Percentiles rank a stretch among this genome's conserved stretches.
These are phyloP conservation scores for Penicillium alfredii DNA, from an alignment of 495 filamentous ascomycete genomes.

Conservation along the genomic window DNA sequence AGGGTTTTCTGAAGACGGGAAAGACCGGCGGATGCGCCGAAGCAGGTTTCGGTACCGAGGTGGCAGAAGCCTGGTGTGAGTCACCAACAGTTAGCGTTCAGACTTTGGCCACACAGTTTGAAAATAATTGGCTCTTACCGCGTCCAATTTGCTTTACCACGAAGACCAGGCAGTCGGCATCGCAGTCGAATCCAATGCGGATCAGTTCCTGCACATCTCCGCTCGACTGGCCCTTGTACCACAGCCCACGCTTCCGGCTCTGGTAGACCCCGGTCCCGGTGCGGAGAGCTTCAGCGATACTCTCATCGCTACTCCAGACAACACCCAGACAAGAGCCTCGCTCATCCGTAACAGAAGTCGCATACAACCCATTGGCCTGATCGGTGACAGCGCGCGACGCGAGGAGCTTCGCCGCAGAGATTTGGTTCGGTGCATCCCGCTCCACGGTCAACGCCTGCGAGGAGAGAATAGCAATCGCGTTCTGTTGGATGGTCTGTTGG, in stretches of 20 bases:
- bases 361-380: conserved; percentile 73
- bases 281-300: conserved; percentile 75
- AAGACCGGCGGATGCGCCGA: conserved; percentile 76
- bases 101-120: background rate
- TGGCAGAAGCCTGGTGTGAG: conserved; percentile 76
- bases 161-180: conserved; percentile 86
- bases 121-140: conserved; percentile 33
- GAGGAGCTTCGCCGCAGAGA: conserved; percentile 64
- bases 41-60: conserved; percentile 84
- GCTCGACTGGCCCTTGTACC: conserved; percentile 94
- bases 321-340: conserved; percentile 77
- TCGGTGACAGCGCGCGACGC: conserved; percentile 69
- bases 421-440: conserved; percentile 46
- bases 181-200: conserved; percentile 80
- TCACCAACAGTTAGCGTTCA: conserved; percentile 17
- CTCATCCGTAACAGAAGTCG: conserved; percentile 86
- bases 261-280: conserved; percentile 93
- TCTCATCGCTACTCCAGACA: conserved; percentile 90
- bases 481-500: conserved; percentile 49
- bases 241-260: conserved; percentile 86
- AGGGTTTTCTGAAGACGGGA: conserved; percentile 81
- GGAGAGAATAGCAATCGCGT: conserved; percentile 73
- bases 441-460: conserved; percentile 62
- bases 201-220: conserved; percentile 89
- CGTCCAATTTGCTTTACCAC: conserved; percentile 80